These are phyloP conservation scores for Triadica sebifera DNA, from an alignment of 345 rosid species.

Conservation along the genomic window DNA sequence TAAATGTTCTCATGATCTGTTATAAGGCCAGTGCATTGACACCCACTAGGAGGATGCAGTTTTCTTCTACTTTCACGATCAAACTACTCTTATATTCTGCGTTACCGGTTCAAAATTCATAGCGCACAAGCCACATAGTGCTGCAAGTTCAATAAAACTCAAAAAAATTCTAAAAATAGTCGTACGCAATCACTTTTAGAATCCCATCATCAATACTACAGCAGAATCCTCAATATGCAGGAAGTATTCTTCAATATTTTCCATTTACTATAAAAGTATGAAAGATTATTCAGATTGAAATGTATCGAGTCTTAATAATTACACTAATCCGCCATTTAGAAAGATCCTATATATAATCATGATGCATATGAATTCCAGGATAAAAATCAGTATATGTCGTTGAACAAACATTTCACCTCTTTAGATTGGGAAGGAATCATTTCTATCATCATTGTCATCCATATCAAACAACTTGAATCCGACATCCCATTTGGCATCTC, in stretches of 20 bases:
- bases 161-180: background rate
- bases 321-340: background rate
- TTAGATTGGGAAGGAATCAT: conserved; percentile 42
- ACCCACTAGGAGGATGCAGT: background rate
- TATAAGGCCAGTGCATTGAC: background rate
- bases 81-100: background rate
- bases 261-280: background rate
- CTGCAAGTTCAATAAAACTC: background rate
- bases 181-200: background rate
- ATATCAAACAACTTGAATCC: conserved; percentile 59
- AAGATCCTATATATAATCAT: conserved; percentile 36
- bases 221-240: background rate
- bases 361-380: conserved; percentile 11
- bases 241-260: background rate
- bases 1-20: background rate
- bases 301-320: conserved; percentile 13
- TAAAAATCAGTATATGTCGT: conserved; percentile 39
- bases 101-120: background rate
- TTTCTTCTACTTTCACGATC: background rate
- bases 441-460: conserved; percentile 39
- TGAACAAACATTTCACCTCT: conserved; percentile 21
- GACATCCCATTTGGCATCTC: conserved; percentile 50
- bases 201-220: background rate
- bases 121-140: background rate
- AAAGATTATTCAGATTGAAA: conserved; percentile 4